Evolutionary conservation across 805 yeast genomes (phyloP).

Genomic region (Candida ulmi): DNA sequence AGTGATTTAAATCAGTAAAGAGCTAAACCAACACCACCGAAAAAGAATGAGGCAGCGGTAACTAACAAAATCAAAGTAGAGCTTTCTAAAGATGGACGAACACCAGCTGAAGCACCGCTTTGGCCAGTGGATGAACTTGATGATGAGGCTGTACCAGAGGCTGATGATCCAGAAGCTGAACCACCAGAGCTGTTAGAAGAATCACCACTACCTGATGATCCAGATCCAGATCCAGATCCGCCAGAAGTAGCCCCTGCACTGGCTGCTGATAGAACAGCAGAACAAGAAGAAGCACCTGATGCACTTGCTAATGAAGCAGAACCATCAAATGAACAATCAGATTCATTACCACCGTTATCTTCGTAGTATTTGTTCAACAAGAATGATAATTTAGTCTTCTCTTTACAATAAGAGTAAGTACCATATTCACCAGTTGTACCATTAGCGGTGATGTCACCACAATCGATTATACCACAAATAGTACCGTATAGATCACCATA

Average conservation of each 20-base stretch:
- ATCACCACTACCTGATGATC: conserved; percentile 5
- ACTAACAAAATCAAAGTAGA: conserved; percentile 16
- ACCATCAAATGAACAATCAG: conserved; percentile 67
- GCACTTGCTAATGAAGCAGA: conserved; percentile 50
- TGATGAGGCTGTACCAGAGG: conserved; percentile 16
- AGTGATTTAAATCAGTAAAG: conserved; percentile 18
- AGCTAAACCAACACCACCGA: conserved; percentile 39
- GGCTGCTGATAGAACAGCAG: conserved; percentile 54
- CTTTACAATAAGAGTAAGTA: conserved; percentile 64
- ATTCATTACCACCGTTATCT: conserved; percentile 31
- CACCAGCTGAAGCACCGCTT: conserved; percentile 5
- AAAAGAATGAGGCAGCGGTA: conserved; percentile 29
- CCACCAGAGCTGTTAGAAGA: conserved; percentile 16
- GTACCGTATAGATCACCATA: conserved; percentile 53
- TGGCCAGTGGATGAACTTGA: conserved; percentile 3
- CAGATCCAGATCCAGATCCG: conserved; percentile 20
- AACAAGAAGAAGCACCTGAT: conserved; percentile 47
- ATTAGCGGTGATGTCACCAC: conserved; percentile 56
- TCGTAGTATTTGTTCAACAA: conserved; percentile 61
- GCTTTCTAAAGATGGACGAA: conserved; percentile 10
- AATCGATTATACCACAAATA: conserved; percentile 52
- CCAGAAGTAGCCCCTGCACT: conserved; percentile 59
- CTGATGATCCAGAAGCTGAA: conserved; percentile 16
- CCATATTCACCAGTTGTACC: conserved; percentile 69
- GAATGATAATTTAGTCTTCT: conserved; percentile 60